A percentile compares a stretch with the other conserved stretches of the same genome.
Evolutionary conservation across 352 stramenopile species (phyloP).

Genomic region (Pythium dissimile): DNA sequence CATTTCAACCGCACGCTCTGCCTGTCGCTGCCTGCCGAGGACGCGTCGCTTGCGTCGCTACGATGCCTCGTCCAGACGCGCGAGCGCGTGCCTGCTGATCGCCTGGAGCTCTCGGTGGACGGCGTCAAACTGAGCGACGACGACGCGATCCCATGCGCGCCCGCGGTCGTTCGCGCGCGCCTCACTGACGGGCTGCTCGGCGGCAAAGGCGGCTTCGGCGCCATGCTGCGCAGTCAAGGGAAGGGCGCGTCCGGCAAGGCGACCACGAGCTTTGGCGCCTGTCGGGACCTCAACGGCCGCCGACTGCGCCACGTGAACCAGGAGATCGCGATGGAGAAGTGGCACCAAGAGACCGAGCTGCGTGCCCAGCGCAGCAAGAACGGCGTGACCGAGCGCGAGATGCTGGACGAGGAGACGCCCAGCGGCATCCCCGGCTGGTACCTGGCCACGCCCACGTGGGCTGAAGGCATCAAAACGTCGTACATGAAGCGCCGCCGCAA

Average conservation of each 20-base stretch:
- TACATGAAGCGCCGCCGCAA: constrained; percentile 85
- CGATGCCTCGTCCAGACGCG: constrained; percentile 38
- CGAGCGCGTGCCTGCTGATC: constrained; percentile 36
- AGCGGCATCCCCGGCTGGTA: constrained; percentile 86
- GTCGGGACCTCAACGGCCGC: constrained; percentile 68
- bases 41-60: constrained; percentile 38
- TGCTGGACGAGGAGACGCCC: constrained; percentile 76
- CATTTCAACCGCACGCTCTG: constrained; percentile 77
- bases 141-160: constrained; percentile 40
- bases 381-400: constrained; percentile 54
- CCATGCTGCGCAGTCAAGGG: constrained; percentile 78
- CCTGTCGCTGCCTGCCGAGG: constrained; percentile 44
- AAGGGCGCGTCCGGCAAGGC: constrained; percentile 67
- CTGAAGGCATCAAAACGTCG: constrained; percentile 77
- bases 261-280: constrained; percentile 73
- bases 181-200: constrained; percentile 61
- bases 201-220: constrained; percentile 82
- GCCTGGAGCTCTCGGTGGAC: constrained; percentile 64
- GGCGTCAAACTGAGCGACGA: constrained; percentile 44
- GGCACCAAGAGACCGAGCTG: constrained; percentile 50
- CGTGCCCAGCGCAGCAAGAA: constrained; percentile 46
- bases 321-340: constrained; percentile 83
- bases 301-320: constrained; percentile 85
- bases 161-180: constrained; percentile 56
- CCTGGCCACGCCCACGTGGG: constrained; percentile 77